phyloP scores from a whole-genome alignment of 305 asterid species.

The Fraxinus dipetala region DNA sequence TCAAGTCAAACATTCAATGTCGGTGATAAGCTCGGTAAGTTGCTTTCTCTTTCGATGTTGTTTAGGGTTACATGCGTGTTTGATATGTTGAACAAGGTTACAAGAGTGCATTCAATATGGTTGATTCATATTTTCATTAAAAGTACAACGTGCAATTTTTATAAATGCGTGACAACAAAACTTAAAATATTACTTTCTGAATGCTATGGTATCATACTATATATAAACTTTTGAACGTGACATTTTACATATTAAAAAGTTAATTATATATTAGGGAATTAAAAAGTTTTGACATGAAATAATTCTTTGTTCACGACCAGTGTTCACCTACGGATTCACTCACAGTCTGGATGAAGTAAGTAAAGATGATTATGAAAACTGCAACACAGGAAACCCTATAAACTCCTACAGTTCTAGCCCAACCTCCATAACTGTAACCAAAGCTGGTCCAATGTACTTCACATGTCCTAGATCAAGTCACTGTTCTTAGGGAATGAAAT shows the following conservation, averaged over 20 bases:
- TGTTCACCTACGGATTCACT: constrained; percentile 24
- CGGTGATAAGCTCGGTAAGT: constrained; percentile 32
- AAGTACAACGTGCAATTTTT: too few relatives aligned
- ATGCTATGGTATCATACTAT: too few relatives aligned
- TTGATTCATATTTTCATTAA: too few relatives aligned
- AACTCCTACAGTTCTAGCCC: constrained; percentile 20
- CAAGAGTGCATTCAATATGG: too few relatives aligned
- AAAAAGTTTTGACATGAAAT: neutral
- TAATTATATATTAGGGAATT: neutral
- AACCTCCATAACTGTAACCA: constrained; percentile 14
- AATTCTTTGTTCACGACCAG: constrained; percentile 14
- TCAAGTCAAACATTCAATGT: constrained; percentile 26
- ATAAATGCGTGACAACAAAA: too few relatives aligned
- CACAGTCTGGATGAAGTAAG: constrained; percentile 29
- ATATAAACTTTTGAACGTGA: too few relatives aligned
- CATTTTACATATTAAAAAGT: too few relatives aligned
- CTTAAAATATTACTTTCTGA: too few relatives aligned
- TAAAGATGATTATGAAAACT: constrained; percentile 26
- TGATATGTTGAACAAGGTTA: neutral
- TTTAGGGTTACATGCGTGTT: neutral
- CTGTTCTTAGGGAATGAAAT: constrained; percentile 34
- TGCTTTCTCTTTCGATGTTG: neutral
- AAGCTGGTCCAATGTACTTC: constrained; percentile 25
- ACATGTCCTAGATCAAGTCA: constrained; percentile 23
- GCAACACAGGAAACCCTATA: constrained; percentile 29